Evolutionary conservation across 176 grass and related monocot species (phyloP).

Genomic region (Oropetium thomaeum): DNA sequence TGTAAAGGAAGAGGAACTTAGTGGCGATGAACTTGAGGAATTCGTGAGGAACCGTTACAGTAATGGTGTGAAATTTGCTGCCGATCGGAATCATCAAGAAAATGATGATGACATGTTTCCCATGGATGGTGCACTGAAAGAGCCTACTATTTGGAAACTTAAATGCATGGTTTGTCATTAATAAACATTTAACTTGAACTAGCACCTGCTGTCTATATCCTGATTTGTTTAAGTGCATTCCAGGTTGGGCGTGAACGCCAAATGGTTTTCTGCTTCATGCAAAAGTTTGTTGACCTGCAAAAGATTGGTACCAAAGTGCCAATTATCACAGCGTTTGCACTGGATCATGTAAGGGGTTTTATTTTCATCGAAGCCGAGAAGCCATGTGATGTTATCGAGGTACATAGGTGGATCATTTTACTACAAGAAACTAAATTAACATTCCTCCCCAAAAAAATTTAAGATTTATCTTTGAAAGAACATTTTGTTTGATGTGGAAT

Average conservation of each 20-base stretch:
- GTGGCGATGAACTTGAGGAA: conserved; percentile 88
- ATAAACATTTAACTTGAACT: neutral
- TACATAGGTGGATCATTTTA: conserved; percentile 31
- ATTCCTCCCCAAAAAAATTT: too few relatives aligned
- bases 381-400: conserved; percentile 83
- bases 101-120: conserved; percentile 46
- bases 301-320: conserved; percentile 71
- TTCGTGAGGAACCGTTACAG: conserved; percentile 71
- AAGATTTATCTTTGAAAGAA: neutral
- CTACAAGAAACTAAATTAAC: neutral
- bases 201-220: neutral
- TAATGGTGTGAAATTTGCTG: conserved; percentile 45
- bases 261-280: conserved; percentile 93
- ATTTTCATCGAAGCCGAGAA: conserved; percentile 98
- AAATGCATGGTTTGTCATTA: conserved; percentile 84
- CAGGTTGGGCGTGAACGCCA: conserved; percentile 87
- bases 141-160: conserved; percentile 76
- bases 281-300: conserved; percentile 78
- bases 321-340: conserved; percentile 80
- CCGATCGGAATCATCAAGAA: conserved; percentile 43
- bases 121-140: conserved; percentile 47
- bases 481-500: conserved; percentile 4
- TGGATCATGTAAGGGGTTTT: conserved; percentile 93
- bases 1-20: conserved; percentile 90
- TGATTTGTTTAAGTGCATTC: conserved; percentile 34